Evolutionary conservation across 2,329 filamentous ascomycete genomes (phyloP).

Genomic region (Neurospora sp.): DNA sequence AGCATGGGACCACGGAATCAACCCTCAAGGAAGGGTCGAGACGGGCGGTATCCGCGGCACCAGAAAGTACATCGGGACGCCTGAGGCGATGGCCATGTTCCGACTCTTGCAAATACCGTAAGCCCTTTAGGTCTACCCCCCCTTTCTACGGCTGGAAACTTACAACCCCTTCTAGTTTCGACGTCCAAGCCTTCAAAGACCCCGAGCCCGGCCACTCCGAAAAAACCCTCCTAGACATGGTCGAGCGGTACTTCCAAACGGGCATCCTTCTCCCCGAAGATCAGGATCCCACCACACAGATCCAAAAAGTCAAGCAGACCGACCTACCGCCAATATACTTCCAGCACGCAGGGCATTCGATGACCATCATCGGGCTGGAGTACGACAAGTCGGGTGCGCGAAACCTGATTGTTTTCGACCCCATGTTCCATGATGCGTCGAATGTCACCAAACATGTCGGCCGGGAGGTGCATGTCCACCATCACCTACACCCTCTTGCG

Average conservation of each 20-base stretch:
- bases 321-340: slow-evolving; percentile 77
- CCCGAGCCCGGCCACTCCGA: slow-evolving; percentile 36
- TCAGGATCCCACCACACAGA: slow-evolving; percentile 36
- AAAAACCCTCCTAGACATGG: slow-evolving; percentile 49
- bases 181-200: slow-evolving; percentile 50
- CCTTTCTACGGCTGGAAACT: no score
- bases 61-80: slow-evolving; percentile 89
- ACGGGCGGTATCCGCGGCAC: slow-evolving; percentile 83
- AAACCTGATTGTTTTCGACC: slow-evolving; percentile 80
- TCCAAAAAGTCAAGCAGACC: slow-evolving; percentile 51
- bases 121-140: slow-evolving; percentile 19
- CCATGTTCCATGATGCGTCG: slow-evolving; percentile 62
- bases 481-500: slow-evolving; percentile 28
- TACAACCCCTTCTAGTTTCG: slow-evolving; percentile 34
- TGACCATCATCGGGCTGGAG: slow-evolving; percentile 84
- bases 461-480: slow-evolving; percentile 29
- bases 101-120: slow-evolving; percentile 56
- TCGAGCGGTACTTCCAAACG: slow-evolving; percentile 67
- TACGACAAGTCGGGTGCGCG: slow-evolving; percentile 50
- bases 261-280: slow-evolving; percentile 24
- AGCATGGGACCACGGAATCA: slow-evolving; percentile 82
- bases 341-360: slow-evolving; percentile 78
- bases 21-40: slow-evolving; percentile 61
- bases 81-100: slow-evolving; percentile 80
- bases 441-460: slow-evolving; percentile 51